phyloP scores from a whole-genome alignment of 2,329 filamentous ascomycete genomes.

The Fusarium concolor region DNA sequence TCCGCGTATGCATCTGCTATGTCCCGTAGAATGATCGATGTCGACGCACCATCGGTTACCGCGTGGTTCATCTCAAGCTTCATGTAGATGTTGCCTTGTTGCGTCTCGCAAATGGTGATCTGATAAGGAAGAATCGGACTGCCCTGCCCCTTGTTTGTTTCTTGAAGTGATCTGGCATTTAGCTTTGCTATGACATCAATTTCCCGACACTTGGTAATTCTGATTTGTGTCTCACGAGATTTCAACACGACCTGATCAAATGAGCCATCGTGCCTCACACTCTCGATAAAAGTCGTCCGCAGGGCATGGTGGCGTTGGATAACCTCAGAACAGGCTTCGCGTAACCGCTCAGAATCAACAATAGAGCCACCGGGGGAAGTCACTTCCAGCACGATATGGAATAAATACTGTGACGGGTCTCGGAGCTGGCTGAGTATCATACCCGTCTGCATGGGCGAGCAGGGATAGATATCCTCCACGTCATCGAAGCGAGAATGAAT shows the following conservation, averaged over 20 bases:
- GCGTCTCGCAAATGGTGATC: conserved; percentile 43
- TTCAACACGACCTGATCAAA: conserved; percentile 49
- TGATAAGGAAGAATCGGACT: conserved; percentile 38
- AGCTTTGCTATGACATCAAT: conserved; percentile 42
- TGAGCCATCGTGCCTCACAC: conserved; percentile 23
- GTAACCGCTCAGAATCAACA: conserved; percentile 15
- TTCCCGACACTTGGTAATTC: conserved; percentile 33
- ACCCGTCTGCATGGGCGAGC: conserved; percentile 53
- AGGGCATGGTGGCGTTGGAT: conserved; percentile 48
- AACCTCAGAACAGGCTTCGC: conserved; percentile 33
- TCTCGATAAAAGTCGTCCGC: conserved; percentile 50
- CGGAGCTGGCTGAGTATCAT: conserved; percentile 51
- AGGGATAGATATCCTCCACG: conserved; percentile 53
- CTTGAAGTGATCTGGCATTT: conserved; percentile 30
- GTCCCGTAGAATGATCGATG: conserved; percentile 46
- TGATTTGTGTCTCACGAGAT: background rate
- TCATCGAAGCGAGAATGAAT: conserved; percentile 24
- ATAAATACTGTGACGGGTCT: conserved; percentile 30
- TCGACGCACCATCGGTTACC: conserved; percentile 51
- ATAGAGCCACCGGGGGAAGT: background rate
- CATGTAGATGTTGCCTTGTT: conserved; percentile 18
- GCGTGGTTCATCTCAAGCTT: conserved; percentile 52
- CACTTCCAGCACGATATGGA: conserved; percentile 34
- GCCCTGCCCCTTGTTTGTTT: conserved; percentile 20
- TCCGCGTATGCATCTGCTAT: conserved; percentile 46